Conservation (phyloP, 2,329 filamentous ascomycete genomes). For the Cryphonectria radicalis region DNA sequence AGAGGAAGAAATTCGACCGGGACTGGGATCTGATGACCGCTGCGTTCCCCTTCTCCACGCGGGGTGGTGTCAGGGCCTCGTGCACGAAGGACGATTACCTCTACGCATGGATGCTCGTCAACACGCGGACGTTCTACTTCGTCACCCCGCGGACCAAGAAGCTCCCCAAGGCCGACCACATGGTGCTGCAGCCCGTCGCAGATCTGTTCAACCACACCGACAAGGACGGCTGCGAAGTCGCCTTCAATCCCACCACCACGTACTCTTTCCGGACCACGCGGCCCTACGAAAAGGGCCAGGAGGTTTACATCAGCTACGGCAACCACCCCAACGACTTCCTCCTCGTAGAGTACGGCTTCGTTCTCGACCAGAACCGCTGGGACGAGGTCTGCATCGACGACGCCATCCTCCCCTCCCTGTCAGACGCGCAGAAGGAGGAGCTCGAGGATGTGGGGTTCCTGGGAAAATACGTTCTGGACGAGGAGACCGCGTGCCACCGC, state of each 20-base stretch:
- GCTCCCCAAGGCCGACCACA: slow-evolving; percentile 57
- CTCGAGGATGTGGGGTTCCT: slow-evolving; percentile 54
- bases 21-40: slow-evolving; percentile 45
- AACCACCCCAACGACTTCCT: slow-evolving; percentile 73
- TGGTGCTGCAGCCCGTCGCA: slow-evolving; percentile 72
- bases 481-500: slow-evolving; percentile 55
- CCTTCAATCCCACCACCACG: slow-evolving; percentile 49
- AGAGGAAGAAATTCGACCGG: slow-evolving; percentile 48
- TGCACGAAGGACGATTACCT: slow-evolving; percentile 45
- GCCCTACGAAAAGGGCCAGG: slow-evolving; percentile 60
- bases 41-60: slow-evolving; percentile 39
- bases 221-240: slow-evolving; percentile 52
- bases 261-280: slow-evolving; percentile 60
- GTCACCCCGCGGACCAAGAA: slow-evolving; percentile 49
- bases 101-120: slow-evolving; percentile 64
- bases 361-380: slow-evolving; percentile 52
- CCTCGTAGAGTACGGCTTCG: slow-evolving; percentile 68
- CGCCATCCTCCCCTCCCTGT: slow-evolving; percentile 47
- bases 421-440: slow-evolving; percentile 39
- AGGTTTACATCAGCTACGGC: slow-evolving; percentile 73
- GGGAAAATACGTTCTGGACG: slow-evolving; percentile 56
- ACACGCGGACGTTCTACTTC: slow-evolving; percentile 67
- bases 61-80: background rate
- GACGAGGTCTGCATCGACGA: slow-evolving; percentile 55
- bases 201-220: slow-evolving; percentile 70